Conservation (phyloP, 805 yeast genomes). For the Wickerhamiella cacticola region DNA sequence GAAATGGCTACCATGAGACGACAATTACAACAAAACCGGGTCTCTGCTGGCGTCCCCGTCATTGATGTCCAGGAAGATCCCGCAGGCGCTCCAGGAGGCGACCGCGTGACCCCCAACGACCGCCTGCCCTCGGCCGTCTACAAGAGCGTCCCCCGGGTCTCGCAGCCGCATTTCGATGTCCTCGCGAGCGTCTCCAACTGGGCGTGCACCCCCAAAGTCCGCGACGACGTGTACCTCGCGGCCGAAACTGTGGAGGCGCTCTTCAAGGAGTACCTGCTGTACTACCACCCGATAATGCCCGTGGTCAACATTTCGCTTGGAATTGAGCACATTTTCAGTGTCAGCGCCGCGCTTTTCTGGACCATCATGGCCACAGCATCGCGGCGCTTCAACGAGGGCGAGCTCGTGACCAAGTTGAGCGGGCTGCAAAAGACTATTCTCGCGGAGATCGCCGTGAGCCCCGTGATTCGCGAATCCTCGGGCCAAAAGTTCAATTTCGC, state of each 20-base stretch:
- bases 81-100: not conserved
- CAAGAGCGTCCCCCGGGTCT: not conserved
- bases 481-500: constrained; percentile 68
- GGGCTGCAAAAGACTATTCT: constrained; percentile 61
- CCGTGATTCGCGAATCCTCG: constrained; percentile 60
- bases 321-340: constrained; percentile 63
- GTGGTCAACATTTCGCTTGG: constrained; percentile 73
- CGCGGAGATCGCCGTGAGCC: constrained; percentile 81
- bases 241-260: constrained; percentile 50
- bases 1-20: constrained; percentile 61
- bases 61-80: not conserved
- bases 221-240: constrained; percentile 55
- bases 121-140: constrained; percentile 5
- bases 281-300: constrained; percentile 78
- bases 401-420: constrained; percentile 49
- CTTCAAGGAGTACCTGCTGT: constrained; percentile 55
- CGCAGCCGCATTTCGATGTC: constrained; percentile 2
- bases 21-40: constrained; percentile 15
- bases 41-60: not conserved
- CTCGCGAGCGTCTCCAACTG: constrained; percentile 16
- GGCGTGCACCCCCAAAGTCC: constrained; percentile 51
- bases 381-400: constrained; percentile 41
- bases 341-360: constrained; percentile 90
- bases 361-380: constrained; percentile 76
- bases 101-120: constrained; percentile 5